Conservation (phyloP, 495 filamentous ascomycete species). For the Aspergillus baeticus region DNA sequence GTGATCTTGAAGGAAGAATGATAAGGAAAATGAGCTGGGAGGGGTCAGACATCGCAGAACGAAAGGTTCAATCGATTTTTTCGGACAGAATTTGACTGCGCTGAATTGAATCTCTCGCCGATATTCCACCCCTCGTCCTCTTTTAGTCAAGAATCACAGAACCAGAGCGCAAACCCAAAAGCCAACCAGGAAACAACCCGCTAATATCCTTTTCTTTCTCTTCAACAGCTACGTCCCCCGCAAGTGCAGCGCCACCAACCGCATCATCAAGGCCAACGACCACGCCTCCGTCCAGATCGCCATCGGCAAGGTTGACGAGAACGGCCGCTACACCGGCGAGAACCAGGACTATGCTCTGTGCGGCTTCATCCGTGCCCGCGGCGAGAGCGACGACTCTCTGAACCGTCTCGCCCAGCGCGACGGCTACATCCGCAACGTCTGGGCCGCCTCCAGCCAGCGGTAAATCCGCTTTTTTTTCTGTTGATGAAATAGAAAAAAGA, state of each 20-base stretch:
- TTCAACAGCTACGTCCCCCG: constrained; percentile 87
- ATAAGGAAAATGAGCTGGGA: neutral
- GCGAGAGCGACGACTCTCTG: constrained; percentile 93
- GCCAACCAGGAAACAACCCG: neutral
- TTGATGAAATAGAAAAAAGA: constrained; percentile 9
- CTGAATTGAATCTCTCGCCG: no score
- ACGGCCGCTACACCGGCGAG: constrained; percentile 94
- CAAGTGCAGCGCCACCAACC: constrained; percentile 93
- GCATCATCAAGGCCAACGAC: constrained; percentile 99
- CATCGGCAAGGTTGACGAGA: constrained; percentile 92
- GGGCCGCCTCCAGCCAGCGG: constrained; percentile 72
- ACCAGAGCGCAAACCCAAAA: neutral
- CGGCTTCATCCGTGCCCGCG: constrained; percentile 96
- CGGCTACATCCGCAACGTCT: constrained; percentile 94
- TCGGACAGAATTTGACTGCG: neutral
- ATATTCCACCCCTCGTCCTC: no score
- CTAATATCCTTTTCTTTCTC: constrained; percentile 21
- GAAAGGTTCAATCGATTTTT: neutral
- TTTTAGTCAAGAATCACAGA: neutral
- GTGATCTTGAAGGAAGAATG: neutral
- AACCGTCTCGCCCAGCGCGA: constrained; percentile 95
- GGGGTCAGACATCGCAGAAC: neutral
- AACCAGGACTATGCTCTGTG: constrained; percentile 96
- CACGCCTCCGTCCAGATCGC: constrained; percentile 89
- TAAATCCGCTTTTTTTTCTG: constrained; percentile 39